phyloP scores from a whole-genome alignment of 345 rosid genomes.

The Zanthoxylum bungeanum region DNA sequence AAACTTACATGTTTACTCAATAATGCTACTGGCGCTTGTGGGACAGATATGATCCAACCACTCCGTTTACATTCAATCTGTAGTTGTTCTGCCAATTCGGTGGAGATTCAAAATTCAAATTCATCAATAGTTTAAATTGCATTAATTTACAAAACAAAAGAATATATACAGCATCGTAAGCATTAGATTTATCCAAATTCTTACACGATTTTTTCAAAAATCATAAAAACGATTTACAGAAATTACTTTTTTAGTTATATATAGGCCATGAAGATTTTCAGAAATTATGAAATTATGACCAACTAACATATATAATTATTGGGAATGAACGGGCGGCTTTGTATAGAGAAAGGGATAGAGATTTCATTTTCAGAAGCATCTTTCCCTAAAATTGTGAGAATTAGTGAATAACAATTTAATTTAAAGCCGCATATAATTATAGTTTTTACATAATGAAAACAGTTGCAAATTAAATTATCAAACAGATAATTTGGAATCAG shows the following conservation, averaged over 20 bases:
- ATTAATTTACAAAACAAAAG: too few relatives aligned
- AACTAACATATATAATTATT: not conserved
- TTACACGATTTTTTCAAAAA: not conserved
- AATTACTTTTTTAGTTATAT: not conserved
- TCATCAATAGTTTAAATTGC: not conserved
- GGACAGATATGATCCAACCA: not conserved
- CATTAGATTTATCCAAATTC: not conserved
- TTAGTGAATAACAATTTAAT: too few relatives aligned
- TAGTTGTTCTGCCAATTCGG: conserved; percentile 1
- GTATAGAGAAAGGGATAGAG: not conserved
- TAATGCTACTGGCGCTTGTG: too few relatives aligned
- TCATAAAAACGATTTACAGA: not conserved
- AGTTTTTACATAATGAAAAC: not conserved
- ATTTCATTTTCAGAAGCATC: not conserved
- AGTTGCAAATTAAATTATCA: not conserved
- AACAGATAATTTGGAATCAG: not conserved
- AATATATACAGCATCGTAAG: too few relatives aligned
- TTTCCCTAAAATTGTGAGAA: not conserved
- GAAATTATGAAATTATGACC: not conserved
- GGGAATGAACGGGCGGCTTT: not conserved
- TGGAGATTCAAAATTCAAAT: not conserved
- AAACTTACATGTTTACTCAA: conserved; percentile 4
- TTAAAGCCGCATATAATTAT: too few relatives aligned
- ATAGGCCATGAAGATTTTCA: not conserved
- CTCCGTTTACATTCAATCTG: conserved; percentile 1